Evolutionary conservation across 768 basidiomycete species (phyloP).

Genomic region (Boletellus sp.): DNA sequence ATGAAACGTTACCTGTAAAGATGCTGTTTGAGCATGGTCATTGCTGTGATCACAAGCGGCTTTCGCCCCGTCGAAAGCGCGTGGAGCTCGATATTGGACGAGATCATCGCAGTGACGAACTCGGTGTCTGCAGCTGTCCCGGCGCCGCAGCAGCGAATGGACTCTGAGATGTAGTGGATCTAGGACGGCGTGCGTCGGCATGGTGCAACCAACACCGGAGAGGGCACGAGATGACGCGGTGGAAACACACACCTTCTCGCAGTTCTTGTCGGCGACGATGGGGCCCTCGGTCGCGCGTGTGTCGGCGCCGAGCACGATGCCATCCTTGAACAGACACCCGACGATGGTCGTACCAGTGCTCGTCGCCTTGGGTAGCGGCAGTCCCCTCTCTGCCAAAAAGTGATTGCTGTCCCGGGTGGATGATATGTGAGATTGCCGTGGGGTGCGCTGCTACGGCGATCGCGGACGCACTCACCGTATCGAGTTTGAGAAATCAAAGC

Average conservation of each 20-base stretch:
- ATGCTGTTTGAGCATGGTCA: slow-evolving; percentile 98
- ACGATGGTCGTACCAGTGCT: slow-evolving; percentile 98
- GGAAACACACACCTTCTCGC: slow-evolving; percentile 78
- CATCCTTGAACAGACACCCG: slow-evolving; percentile 88
- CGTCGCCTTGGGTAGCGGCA: slow-evolving; percentile 77
- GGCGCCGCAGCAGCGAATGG: slow-evolving; percentile 96
- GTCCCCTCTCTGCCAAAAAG: slow-evolving; percentile 65
- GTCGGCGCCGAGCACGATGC: slow-evolving; percentile 93
- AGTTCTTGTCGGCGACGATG: slow-evolving; percentile 99
- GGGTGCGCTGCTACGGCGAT: background rate
- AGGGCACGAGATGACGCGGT: background rate
- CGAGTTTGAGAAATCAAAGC: slow-evolving; percentile 79
- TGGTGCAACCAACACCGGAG: too few species aligned
- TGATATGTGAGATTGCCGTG: background rate
- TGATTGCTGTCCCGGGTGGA: slow-evolving; percentile 50
- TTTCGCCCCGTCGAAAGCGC: slow-evolving; percentile 85
- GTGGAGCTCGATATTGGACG: slow-evolving; percentile 94
- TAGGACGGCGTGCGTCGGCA: slow-evolving; percentile 27
- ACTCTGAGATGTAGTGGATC: slow-evolving; percentile 97
- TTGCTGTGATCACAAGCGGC: slow-evolving; percentile 92
- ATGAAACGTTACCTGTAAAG: slow-evolving; percentile 66
- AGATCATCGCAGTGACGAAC: slow-evolving; percentile 91
- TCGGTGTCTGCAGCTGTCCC: slow-evolving; percentile 99
- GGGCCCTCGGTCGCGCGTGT: slow-evolving; percentile 92
- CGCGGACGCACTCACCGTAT: slow-evolving; percentile 45